A percentile compares a stretch with the other conserved stretches of the same genome.
These are phyloP conservation scores for Colletotrichum siamense DNA, from an alignment of 2,329 filamentous ascomycete species.

Conservation along the genomic window DNA sequence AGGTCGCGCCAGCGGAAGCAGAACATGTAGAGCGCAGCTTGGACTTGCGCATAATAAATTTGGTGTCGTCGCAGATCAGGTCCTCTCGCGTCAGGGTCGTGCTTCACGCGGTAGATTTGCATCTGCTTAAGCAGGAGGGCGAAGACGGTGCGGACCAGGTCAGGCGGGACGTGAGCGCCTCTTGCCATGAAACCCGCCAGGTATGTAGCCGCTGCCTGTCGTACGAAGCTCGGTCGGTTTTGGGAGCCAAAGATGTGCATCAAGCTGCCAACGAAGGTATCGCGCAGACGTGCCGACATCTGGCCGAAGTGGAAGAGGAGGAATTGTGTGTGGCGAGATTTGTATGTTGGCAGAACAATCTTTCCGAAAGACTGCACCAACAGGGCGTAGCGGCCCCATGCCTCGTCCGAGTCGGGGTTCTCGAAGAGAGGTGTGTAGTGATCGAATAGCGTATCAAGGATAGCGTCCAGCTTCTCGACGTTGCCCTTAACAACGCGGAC, in stretches of 20 bases:
- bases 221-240: slow-evolving; percentile 55
- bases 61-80: slow-evolving; percentile 86
- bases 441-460: slow-evolving; percentile 86
- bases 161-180: slow-evolving; percentile 78
- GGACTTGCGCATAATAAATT: slow-evolving; percentile 86
- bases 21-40: slow-evolving; percentile 91
- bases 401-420: slow-evolving; percentile 70
- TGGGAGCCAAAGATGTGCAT: slow-evolving; percentile 56
- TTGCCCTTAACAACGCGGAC: slow-evolving; percentile 79
- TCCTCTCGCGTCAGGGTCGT: slow-evolving; percentile 77
- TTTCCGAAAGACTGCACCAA: slow-evolving; percentile 85
- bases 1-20: slow-evolving; percentile 98
- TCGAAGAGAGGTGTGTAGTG: slow-evolving; percentile 79
- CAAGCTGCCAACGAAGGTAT: slow-evolving; percentile 82
- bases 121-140: slow-evolving; percentile 79
- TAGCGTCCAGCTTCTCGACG: slow-evolving; percentile 88
- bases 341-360: slow-evolving; percentile 88
- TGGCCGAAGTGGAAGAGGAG: slow-evolving; percentile 96
- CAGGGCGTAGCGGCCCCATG: slow-evolving; percentile 76
- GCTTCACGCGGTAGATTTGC: slow-evolving; percentile 73
- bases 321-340: slow-evolving; percentile 93
- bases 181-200: slow-evolving; percentile 93
- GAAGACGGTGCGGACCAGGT: slow-evolving; percentile 83
- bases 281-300: slow-evolving; percentile 76
- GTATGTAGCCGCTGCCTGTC: slow-evolving; percentile 86